phyloP scores from a whole-genome alignment of 495 filamentous ascomycete genomes.

The Aspergillus egyptiacus region DNA sequence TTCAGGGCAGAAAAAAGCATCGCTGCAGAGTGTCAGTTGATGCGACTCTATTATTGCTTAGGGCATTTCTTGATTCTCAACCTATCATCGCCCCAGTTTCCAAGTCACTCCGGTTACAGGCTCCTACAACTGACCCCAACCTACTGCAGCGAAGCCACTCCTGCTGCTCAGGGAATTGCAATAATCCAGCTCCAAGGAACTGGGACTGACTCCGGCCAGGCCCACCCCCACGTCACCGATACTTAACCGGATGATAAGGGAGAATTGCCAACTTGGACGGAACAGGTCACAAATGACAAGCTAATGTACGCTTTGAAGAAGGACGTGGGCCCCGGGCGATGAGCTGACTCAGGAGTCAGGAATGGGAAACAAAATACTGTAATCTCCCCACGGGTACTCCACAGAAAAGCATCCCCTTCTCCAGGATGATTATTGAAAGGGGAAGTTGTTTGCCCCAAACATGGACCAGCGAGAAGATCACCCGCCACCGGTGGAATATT shows the following conservation, averaged over 20 bases:
- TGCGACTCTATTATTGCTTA: conserved; percentile 2
- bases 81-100: neutral
- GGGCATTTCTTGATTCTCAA: conserved; percentile 2
- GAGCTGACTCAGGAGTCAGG: too few relatives aligned
- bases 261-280: neutral
- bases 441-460: neutral
- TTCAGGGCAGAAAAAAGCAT: neutral
- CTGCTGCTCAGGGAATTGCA: too few relatives aligned
- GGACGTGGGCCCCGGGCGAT: too few relatives aligned
- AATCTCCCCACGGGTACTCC: neutral
- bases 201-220: neutral
- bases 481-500: too few relatives aligned
- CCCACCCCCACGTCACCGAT: conserved; percentile 1
- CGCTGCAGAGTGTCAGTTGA: conserved; percentile 8
- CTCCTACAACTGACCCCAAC: too few relatives aligned
- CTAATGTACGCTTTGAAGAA: neutral
- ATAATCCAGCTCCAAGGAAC: conserved; percentile 1
- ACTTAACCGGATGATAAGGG: neutral
- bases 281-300: neutral
- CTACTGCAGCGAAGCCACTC: too few relatives aligned
- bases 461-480: neutral
- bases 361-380: neutral
- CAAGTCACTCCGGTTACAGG: neutral
- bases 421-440: neutral
- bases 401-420: neutral